phyloP scores from a whole-genome alignment of 805 yeast genomes.

The Saccharomycopsis schoenii region DNA sequence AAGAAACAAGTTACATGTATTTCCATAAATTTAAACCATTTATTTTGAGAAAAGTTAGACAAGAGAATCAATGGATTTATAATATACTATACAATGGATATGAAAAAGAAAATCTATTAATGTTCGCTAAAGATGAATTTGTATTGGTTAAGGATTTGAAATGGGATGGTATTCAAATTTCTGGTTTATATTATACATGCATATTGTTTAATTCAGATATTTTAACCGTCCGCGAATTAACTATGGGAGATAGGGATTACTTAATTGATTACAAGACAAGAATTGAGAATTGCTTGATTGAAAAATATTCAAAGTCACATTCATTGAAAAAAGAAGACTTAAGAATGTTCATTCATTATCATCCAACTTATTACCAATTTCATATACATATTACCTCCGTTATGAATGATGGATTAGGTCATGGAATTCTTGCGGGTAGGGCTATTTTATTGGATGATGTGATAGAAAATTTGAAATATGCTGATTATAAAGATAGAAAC shows the following conservation, averaged over 20 bases:
- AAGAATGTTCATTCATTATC: slow-evolving; percentile 81
- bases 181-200: slow-evolving; percentile 65
- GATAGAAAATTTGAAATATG: slow-evolving; percentile 51
- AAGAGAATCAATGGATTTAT: slow-evolving; percentile 78
- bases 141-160: slow-evolving; percentile 89
- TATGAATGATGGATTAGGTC: slow-evolving; percentile 55
- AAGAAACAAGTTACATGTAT: slow-evolving; percentile 79
- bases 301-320: slow-evolving; percentile 31
- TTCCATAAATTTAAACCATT: slow-evolving; percentile 55
- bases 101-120: slow-evolving; percentile 74
- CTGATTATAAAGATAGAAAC: not conserved
- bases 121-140: slow-evolving; percentile 45
- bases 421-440: slow-evolving; percentile 64
- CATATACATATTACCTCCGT: slow-evolving; percentile 84
- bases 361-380: slow-evolving; percentile 93
- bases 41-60: slow-evolving; percentile 66
- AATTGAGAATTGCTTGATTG: slow-evolving; percentile 38
- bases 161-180: slow-evolving; percentile 75
- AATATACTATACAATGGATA: slow-evolving; percentile 75
- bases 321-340: slow-evolving; percentile 42
- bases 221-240: slow-evolving; percentile 67
- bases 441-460: slow-evolving; percentile 76
- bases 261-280: slow-evolving; percentile 37
- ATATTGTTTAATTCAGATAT: slow-evolving; percentile 64
- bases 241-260: slow-evolving; percentile 46